Base-by-base conservation (phyloP, 2,329 filamentous ascomycete genomes). In the Verticillium nonalfalfae region DNA sequence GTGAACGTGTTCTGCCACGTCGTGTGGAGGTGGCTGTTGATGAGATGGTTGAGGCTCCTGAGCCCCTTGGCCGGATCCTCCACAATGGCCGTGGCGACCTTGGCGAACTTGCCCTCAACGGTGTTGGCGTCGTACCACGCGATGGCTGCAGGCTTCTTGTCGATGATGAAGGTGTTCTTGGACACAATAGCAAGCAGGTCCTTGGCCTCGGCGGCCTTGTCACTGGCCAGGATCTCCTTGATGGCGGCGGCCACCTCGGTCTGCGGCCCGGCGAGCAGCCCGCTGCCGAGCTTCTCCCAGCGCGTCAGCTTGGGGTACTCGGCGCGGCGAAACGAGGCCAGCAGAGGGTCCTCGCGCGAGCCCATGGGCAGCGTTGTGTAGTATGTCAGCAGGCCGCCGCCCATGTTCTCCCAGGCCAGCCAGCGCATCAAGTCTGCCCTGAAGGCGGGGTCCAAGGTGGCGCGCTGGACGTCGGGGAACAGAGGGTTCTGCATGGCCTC, bases 351-450 rank as follows among this genome's bases (percentile, higher is more conserved):
- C 63, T 93, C 85, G 66, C 87, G 85, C 18, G 85, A 73, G 0
- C 85, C 90, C 90, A 97, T 97, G 3, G 95, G 95, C 59, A 97
- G 82, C 33, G 92, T 82, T n/a, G 90, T 82, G 75, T 89, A 89
- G 71, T 94, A 88, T 15, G 89, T 83, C 57, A 98, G 80, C 39
- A 98, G 77, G 1, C 95, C 95, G 18, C 88, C 89, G 13, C 89
- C 89, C 91, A 97, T 95, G 63, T 89, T 88, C 60, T 91, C 91
- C 93, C 94, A 99, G 0, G 94, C 94, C 64, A 97, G 77, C 93
- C 93, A 97, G 65, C 90, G 83, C 80, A 91, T 87, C 36, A 97
- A 70, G 64, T 96, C 91, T 14, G 77, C 78, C 72, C 89, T 87
- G 62, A 95, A 74, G 1, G 77, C 78, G 0, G 80, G 71, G n/a